Evolutionary conservation across 1,284 basidiomycete genomes (phyloP), one percentile per base, ranked within the genome.

Genomic region (Ceratobasidium sp.): DNA sequence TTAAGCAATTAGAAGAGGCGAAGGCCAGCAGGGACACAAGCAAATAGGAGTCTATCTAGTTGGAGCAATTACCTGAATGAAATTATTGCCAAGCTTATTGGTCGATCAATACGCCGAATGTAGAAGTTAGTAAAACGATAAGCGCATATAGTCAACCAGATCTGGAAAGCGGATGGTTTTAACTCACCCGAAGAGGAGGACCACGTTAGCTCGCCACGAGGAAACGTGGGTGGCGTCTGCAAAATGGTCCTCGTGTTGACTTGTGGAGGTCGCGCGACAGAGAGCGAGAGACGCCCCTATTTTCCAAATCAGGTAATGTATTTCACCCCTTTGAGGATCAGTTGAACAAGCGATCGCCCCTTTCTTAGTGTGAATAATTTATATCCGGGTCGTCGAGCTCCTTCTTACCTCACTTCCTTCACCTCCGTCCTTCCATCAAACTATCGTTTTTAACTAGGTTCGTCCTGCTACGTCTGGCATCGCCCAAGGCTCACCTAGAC

Each of bases 1-100:
- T 66, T 15, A 76, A 76, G 18, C 46, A 76, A 18, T 23, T 76
- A 15, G 63, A 76, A 23, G 73, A 76, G n/a, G 64, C 64, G 12
- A 13, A 66, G 44, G n/a, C 64, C 12, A 15, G n/a, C 42, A 15
- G 10, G 39, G 64, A 49, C 13, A 13, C n/a, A n/a, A 20, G n/a
- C 44, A 66, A 66, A 66, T 66, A 56, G 64, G 26, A 15, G 1
- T 15, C 20, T 10, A 20, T 5, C 13, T 7, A 26, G n/a, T 39
- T 28, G 2, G 6, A 33, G 18, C 28, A 55, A 20, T n/a, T 58
- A 28, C 56, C 12, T 9, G 33, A 60, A 39, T 60, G 15, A 28
- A 39, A 60, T 15, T 15, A 40, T 39, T 49, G 10, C 40, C 49
- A 42, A 26, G 42, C 46, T 10, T 26, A 2, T 33, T 58, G 12